These are phyloP conservation scores for Pseudopyrenochaeta lycopersici DNA, from an alignment of 2,329 filamentous ascomycete species.

Conservation along the genomic window DNA sequence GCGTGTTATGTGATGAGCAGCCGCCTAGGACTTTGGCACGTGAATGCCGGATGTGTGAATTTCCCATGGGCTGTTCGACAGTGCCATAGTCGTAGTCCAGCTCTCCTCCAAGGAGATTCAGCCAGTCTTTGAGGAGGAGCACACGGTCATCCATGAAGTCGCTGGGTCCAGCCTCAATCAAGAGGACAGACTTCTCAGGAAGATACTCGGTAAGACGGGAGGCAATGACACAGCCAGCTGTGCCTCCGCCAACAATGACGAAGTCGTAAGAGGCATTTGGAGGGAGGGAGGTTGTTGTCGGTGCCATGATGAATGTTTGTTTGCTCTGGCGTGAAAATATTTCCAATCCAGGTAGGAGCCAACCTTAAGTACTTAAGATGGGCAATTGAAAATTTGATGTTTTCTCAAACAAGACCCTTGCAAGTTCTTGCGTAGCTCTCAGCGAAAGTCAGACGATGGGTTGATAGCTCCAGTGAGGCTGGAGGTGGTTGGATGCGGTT, in stretches of 20 bases:
- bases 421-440: slow-evolving; percentile 3
- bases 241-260: slow-evolving; percentile 85
- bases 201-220: slow-evolving; percentile 83
- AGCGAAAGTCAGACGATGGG: slow-evolving; percentile 1
- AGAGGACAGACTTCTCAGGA: slow-evolving; percentile 79
- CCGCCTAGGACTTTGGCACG: slow-evolving; percentile 91
- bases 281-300: slow-evolving; percentile 70
- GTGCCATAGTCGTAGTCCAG: slow-evolving; percentile 93
- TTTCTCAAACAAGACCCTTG: neutral
- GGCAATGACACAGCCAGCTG: slow-evolving; percentile 83
- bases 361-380: slow-evolving; percentile 1
- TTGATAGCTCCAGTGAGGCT: slow-evolving; percentile 15
- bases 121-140: slow-evolving; percentile 86
- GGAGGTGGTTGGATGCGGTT: slow-evolving; percentile 15
- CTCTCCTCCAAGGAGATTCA: slow-evolving; percentile 81
- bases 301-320: slow-evolving; percentile 31
- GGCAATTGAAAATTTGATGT: slow-evolving; percentile 12
- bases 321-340: neutral
- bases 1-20: slow-evolving; percentile 92
- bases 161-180: slow-evolving; percentile 89
- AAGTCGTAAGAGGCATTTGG: slow-evolving; percentile 76
- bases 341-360: neutral
- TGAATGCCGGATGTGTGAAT: slow-evolving; percentile 91
- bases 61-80: slow-evolving; percentile 88
- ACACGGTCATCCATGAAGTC: slow-evolving; percentile 90